Base-by-base conservation (phyloP, 2,329 filamentous ascomycete species). In the Microsporum ferrugineum region DNA sequence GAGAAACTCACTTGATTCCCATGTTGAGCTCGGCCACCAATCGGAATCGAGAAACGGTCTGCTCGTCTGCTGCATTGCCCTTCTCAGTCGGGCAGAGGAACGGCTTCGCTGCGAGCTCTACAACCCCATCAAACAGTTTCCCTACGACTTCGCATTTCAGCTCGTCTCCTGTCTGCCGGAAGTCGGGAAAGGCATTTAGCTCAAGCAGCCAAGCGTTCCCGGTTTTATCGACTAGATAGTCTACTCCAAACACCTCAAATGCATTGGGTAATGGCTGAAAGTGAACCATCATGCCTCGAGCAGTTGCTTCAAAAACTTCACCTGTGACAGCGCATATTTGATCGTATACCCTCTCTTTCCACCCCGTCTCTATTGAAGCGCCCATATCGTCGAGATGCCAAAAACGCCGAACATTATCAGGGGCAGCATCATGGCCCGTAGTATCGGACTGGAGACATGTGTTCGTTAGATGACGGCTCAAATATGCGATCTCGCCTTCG, bases 111-210 rank as follows among this genome's bases (percentile, higher is more conserved):
- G 79, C 88, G 65, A 81, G 76, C 61, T 84, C 79, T 47, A 96
- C 79, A 27, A 89, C 86, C 8, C 84, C 88, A 68, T 84, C 80
- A 80, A 95, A 94, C 66, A 99, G 79, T 5, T 85, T 87, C 23
- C 79, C 82, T 29, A 99, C 86, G 45, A 97, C 74, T 0, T 77
- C 66, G 49, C 76, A 82, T 70, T 81, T 84, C 65, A 95, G 74
- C 61, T 88, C 86, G 5, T 81, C 80, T 0, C 94, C 94, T 14
- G 91, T 96, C 82, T 97, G 92, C 70, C 83, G 85, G 71, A 97
- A 97, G 76, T 99, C 94, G 7, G 94, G 94, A 75, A 95, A 99
- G 0, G 92, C 89, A 77, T 99, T 99, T 36, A 95, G 83, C 77
- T 99, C 94, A 61, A 99, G 77, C 69, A 99, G 72, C 84, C 86